Evolutionary conservation across 441 rosid genomes (phyloP), one percentile per base, ranked within the genome.

Genomic region (Eruca vesicaria): DNA sequence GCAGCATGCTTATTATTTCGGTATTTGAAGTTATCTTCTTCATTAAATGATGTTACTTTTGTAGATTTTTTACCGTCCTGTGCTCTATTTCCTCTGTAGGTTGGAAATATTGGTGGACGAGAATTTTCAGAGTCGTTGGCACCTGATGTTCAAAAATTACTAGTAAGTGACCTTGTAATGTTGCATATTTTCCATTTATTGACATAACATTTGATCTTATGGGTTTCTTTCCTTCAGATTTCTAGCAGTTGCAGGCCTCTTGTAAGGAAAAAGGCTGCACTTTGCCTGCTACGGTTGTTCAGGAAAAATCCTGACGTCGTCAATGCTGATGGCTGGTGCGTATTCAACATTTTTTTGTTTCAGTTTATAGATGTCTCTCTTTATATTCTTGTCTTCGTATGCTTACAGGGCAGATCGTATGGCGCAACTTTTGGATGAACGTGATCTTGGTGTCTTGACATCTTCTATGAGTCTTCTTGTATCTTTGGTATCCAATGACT

Each of bases 221-320:
- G 69, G 45, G 53, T 77, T 80, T 70, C 74, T 76, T 78, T 66
- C 71, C 80, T 79, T 78, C 80, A 93, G 99, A 91, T 90, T 84
- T 93, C 98, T 59, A 90, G 98, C 78, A 93, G 99, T 82, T 93
- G 97, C 88, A 88, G 99, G 79, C 99, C 99, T 21, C 97, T 93
- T 35, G 99, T 96, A 83, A 87, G 99, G 69, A 96, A 96, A 80
- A 96, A 96, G 52, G 97, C 99, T n/a, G 99, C 98, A 63, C 80
- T 96, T 53, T 96, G 99, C 84, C 88, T 96, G 63, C 78, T 96
- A 82, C 98, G 98, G 21, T 84, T 96, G 83, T 96, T 81, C 78
- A 86, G 98, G 72, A 96, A 96, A 85, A 93, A 93, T 80, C 97
- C 99, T 56, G 99, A 96, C 83, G 96, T 85, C 74, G 89, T 96